phyloP scores from a whole-genome alignment of 2,329 filamentous ascomycete species.

The Scortechinia acanthostroma region DNA sequence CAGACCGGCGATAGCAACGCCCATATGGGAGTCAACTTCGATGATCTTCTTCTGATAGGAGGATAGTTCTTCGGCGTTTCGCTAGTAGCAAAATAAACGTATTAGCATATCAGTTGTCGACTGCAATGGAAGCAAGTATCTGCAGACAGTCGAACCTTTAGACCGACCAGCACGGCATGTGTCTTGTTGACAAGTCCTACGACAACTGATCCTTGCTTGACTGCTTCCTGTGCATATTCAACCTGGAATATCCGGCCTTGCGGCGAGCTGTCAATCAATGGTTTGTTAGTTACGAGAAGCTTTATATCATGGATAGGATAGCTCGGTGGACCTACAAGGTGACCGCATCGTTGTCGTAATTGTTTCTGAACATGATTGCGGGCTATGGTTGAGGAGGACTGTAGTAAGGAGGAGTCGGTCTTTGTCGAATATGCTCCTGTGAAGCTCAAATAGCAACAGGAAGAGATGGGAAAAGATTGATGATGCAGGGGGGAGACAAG shows the following conservation, averaged over 20 bases:
- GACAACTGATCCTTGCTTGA: constrained; percentile 97
- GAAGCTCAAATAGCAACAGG: too few species aligned
- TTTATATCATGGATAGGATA: background rate
- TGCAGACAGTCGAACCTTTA: constrained; percentile 62
- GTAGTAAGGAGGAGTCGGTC: too few species aligned
- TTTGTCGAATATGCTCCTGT: too few species aligned
- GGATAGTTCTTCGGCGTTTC: constrained; percentile 97
- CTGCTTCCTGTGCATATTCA: constrained; percentile 96
- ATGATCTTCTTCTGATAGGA: constrained; percentile 99
- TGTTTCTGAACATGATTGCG: constrained; percentile 99
- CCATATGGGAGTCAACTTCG: constrained; percentile 88
- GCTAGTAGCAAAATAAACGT: constrained; percentile 37
- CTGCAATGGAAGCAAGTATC: background rate
- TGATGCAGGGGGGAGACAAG: background rate
- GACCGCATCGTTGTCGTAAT: constrained; percentile 99
- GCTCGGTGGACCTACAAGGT: constrained; percentile 72
- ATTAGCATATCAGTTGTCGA: background rate
- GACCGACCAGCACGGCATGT: constrained; percentile 86
- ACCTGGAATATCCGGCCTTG: constrained; percentile 99
- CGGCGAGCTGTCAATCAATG: constrained; percentile 70
- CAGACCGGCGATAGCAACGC: constrained; percentile 90
- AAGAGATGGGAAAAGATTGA: too few species aligned
- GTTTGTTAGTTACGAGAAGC: background rate
- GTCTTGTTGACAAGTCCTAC: constrained; percentile 97
- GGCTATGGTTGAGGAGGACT: too few species aligned